Evolutionary conservation across 2,329 filamentous ascomycete genomes (phyloP), one percentile per base, ranked within the genome.

Genomic region (Chaetothyriales sp.): DNA sequence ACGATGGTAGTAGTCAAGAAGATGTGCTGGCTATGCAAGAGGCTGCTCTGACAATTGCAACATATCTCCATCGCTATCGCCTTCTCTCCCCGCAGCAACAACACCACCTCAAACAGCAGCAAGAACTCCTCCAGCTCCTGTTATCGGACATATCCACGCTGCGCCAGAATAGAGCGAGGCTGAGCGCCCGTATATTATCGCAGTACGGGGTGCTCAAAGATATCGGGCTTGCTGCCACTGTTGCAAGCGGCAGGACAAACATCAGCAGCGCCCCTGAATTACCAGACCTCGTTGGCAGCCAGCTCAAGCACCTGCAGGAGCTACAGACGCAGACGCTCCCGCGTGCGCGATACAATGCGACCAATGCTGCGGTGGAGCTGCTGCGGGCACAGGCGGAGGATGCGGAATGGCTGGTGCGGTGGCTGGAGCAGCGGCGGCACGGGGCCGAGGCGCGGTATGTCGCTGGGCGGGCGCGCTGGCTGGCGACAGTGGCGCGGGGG

Each of bases 291-390:
- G 32, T 39, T 12, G 15, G 10, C 32, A 10, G 10, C 32, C 32
- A 39, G 12, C 12, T 39, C 32, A 39, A 10, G 3, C 8, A n/a
- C 7, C 12, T 45, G 43, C n/a, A 19, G 12, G 12, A 9, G 1
- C 51, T 55, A 4, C 66, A 68, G 46, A 53, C 64, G n/a, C 60
- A 58, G 0, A 61, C 66, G 39, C 49, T 69, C 2, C 65, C 66
- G 2, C 57, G 59, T 0, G 62, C 63, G 5, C 60, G 66, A 20
- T 60, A 61, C 12, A 54, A 60, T 18, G 63, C 69, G 62, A 63
- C 66, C 12, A 57, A 59, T 3, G 65, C 61, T 1, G 66, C 65
- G 12, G 63, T 65, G 9, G 59, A 57, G 43, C 61, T 70, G 9
- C 53, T 69, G 36, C 61, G 61, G 4, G 54, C 56, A 18, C 63